A percentile compares a stretch with the other conserved stretches of the same genome.
Conservation (phyloP, 2,329 filamentous ascomycete species). For the Diaporthe ilicicola region DNA sequence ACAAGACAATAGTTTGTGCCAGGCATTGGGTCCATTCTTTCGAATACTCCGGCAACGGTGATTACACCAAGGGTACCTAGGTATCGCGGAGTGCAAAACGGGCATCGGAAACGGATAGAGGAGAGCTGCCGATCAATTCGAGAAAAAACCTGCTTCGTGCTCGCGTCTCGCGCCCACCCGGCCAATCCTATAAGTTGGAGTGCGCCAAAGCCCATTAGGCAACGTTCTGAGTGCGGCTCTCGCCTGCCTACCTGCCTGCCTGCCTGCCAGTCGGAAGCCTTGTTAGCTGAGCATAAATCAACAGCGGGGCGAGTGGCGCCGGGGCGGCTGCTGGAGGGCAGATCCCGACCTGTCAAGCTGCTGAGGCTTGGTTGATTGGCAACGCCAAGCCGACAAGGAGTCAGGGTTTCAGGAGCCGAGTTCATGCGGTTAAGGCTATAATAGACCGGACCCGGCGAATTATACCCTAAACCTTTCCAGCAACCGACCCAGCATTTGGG, state of each 20-base stretch:
- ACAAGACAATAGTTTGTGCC: not conserved
- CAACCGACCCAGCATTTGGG: not conserved
- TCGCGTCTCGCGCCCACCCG: not conserved
- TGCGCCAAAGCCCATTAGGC: not conserved
- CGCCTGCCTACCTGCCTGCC: not conserved
- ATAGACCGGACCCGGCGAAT: not conserved
- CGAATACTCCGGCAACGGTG: not conserved
- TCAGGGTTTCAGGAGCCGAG: constrained; percentile 6
- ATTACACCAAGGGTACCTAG: no score
- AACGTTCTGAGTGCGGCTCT: not conserved
- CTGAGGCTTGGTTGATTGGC: not conserved
- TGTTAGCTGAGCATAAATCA: not conserved
- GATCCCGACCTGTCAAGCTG: not conserved
- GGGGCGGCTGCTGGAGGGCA: not conserved
- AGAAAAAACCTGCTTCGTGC: not conserved
- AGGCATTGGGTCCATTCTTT: not conserved
- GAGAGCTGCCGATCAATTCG: not conserved
- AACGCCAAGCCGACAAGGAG: constrained; percentile 5
- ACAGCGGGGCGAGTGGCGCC: not conserved
- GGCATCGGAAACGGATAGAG: not conserved
- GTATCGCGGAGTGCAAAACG: not conserved
- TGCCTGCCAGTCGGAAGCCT: not conserved
- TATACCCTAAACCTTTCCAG: not conserved
- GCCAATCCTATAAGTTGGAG: not conserved
- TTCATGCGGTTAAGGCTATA: not conserved